Base-by-base conservation (phyloP, 2,329 filamentous ascomycete genomes). In the Fusarium sp. region DNA sequence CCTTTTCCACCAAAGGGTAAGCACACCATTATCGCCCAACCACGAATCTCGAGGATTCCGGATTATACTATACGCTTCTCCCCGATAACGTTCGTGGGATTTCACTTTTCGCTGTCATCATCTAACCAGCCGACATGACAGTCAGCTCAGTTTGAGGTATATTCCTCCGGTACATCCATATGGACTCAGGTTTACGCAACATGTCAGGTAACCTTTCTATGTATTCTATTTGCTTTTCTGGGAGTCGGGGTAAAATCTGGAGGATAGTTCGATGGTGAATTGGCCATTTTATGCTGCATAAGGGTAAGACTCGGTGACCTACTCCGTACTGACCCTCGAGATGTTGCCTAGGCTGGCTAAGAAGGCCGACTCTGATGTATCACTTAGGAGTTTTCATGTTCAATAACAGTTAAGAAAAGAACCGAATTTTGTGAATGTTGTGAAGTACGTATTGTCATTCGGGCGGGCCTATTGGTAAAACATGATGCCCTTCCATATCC, bases 261-360 rank as follows among this genome's bases (percentile, higher is more conserved):
- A 60, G 62, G 57, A 59, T 47, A 47, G 53, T 61, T 60, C 69
- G 38, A 64, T 46, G 46, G 60, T 60, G 53, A 77, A 73, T 46
- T 64, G 50, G 73, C 66, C 40, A 68, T 67, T 67, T 72, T 60
- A 73, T 62, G 65, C 60, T 74, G 46, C 62, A 68, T 79, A 86
- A 85, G 86, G 86, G 86, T 88, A 88, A 88, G 80, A 79, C 77
- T 82, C 81, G 77, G 78, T 80, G 72, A 81, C 80, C 81, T 81
- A 76, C 35, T 54, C 50, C 19, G 50, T 54, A 54, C 78, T 82
- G 80, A 80, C 80, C 73, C 71, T 61, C 64, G 61, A 62, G 56
- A 60, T 74, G 65, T 71, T 52, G 67, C 63, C 49, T 69, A 64
- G 58, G 69, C 62, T 68, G 72, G 65, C 65, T 60, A 57, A 68